These are phyloP conservation scores for Calonectria pteridis DNA, from an alignment of 2,329 filamentous ascomycete species.

Conservation along the genomic window DNA sequence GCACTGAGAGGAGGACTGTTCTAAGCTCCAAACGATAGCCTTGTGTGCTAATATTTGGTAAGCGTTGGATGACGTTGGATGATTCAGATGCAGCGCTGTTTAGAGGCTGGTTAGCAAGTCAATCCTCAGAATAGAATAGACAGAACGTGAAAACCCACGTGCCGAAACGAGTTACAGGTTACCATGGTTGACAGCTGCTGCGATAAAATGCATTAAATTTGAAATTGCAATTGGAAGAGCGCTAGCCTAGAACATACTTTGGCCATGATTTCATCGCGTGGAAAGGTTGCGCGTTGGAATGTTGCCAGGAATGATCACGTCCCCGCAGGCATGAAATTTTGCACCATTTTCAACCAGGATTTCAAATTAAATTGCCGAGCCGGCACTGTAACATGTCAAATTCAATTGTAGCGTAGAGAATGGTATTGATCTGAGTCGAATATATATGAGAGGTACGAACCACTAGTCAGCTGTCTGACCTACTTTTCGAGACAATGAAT, in stretches of 20 bases:
- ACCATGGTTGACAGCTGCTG: background rate
- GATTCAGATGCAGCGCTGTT: background rate
- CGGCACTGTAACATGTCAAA: background rate
- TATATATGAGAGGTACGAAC: background rate
- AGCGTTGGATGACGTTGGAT: background rate
- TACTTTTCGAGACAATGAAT: background rate
- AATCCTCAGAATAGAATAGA: background rate
- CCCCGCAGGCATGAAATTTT: background rate
- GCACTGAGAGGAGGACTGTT: background rate
- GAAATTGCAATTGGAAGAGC: background rate
- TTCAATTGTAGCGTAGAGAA: background rate
- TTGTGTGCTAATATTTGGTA: background rate
- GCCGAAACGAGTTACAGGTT: background rate
- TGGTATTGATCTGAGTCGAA: background rate
- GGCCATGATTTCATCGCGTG: background rate
- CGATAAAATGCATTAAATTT: background rate
- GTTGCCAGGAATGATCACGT: background rate
- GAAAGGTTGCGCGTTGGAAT: background rate
- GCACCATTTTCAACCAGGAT: background rate
- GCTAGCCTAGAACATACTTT: background rate
- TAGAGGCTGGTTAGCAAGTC: background rate
- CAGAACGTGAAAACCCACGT: background rate
- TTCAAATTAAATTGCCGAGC: background rate
- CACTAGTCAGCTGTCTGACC: background rate
- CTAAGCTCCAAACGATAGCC: background rate